Conservation (phyloP, 1,284 basidiomycete genomes). For the Peniophora sp. region DNA sequence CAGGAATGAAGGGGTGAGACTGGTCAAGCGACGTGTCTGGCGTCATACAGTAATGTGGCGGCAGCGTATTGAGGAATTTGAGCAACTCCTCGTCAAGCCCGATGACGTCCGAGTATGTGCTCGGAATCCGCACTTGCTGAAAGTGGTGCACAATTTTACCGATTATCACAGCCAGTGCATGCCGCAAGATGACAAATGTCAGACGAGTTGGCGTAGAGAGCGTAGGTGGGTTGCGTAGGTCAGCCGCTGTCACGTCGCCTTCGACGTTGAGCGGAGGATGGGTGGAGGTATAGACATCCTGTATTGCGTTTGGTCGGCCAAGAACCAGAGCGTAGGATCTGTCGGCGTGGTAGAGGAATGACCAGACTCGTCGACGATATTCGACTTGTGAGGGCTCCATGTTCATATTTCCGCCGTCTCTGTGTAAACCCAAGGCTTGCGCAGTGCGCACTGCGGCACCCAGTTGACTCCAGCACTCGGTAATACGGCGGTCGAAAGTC, state of each 20-base stretch:
- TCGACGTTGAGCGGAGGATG: constrained; percentile 81
- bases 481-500: constrained; percentile 81
- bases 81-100: constrained; percentile 82
- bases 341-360: constrained; percentile 90
- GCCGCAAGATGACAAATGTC: constrained; percentile 85
- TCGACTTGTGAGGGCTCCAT: constrained; percentile 78
- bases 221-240: constrained; percentile 39
- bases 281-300: constrained; percentile 81
- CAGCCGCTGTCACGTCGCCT: constrained; percentile 44
- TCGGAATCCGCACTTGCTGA: constrained; percentile 78
- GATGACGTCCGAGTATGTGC: constrained; percentile 82
- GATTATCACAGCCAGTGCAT: constrained; percentile 78
- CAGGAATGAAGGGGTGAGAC: constrained; percentile 51
- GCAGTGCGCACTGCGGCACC: constrained; percentile 91
- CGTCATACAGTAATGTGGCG: constrained; percentile 69
- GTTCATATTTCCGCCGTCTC: constrained; percentile 81
- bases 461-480: constrained; percentile 93
- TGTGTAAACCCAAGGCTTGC: constrained; percentile 88
- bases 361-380: constrained; percentile 88
- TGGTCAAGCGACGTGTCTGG: constrained; percentile 78
- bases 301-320: constrained; percentile 83
- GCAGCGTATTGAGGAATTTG: constrained; percentile 68
- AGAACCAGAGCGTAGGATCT: constrained; percentile 88
- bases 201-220: constrained; percentile 72
- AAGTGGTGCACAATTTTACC: constrained; percentile 94